A percentile compares a stretch with the other conserved stretches of the same genome.
These are phyloP conservation scores for Aureobasidium sp. DNA, from an alignment of 2,329 filamentous ascomycete genomes.

Conservation along the genomic window DNA sequence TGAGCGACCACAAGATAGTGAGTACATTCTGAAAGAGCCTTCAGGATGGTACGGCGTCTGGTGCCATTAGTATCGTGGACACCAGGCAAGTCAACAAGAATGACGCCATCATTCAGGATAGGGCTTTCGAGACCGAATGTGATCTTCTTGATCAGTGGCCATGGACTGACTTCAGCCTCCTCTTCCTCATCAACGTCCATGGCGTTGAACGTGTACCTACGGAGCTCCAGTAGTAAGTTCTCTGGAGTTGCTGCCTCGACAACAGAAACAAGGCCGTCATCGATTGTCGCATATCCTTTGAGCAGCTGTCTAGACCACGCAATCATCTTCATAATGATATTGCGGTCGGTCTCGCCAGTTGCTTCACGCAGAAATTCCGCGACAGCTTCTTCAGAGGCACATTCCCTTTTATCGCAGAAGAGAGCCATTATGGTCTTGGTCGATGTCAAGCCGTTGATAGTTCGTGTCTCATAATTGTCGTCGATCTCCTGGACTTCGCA, in stretches of 20 bases:
- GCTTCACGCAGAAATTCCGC: background rate
- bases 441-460: background rate
- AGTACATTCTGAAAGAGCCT: slow-evolving; percentile 16
- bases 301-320: background rate
- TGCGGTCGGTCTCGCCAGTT: background rate
- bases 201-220: slow-evolving; percentile 16
- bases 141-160: slow-evolving; percentile 22
- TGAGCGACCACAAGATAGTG: slow-evolving; percentile 19
- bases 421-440: slow-evolving; percentile 17
- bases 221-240: slow-evolving; percentile 16
- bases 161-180: slow-evolving; percentile 6
- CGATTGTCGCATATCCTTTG: background rate
- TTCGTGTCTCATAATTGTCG: background rate
- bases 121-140: slow-evolving; percentile 19
- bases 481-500: slow-evolving; percentile 4
- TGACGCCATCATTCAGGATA: slow-evolving; percentile 19
- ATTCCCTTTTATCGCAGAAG: slow-evolving; percentile 18
- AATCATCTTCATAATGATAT: background rate
- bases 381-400: background rate
- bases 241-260: slow-evolving; percentile 16
- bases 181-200: slow-evolving; percentile 6
- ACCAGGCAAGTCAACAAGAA: slow-evolving; percentile 22
- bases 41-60: slow-evolving; percentile 15
- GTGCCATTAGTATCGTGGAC: slow-evolving; percentile 20
- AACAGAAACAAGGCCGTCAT: slow-evolving; percentile 6